Evolutionary conservation across 306 rosid species (phyloP).

Genomic region (Vachellia collinsii): DNA sequence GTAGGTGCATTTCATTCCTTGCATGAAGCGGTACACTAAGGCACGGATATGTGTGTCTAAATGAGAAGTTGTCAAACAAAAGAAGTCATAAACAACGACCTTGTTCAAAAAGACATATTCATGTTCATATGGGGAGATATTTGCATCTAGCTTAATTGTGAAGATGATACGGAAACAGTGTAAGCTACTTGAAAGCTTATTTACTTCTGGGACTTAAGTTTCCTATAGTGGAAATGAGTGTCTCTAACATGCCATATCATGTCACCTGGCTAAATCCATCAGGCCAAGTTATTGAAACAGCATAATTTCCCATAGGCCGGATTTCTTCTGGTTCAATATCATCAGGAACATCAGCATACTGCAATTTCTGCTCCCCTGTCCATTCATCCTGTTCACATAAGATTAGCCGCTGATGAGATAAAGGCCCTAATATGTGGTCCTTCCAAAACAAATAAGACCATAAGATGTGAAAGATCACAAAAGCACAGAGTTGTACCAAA

Average conservation of each 20-base stretch:
- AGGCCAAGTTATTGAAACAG: conserved; percentile 92
- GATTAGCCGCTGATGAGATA: conserved; percentile 34
- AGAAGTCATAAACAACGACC: neutral
- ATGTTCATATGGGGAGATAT: neutral
- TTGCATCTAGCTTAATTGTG: neutral
- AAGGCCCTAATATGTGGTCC: conserved; percentile 9
- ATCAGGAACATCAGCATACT: conserved; percentile 75
- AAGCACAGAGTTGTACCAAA: conserved; percentile 14
- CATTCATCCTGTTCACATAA: conserved; percentile 80
- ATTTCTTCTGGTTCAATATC: conserved; percentile 94
- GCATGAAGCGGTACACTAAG: neutral
- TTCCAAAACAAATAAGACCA: neutral
- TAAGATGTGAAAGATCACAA: conserved; percentile 7
- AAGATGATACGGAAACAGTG: neutral
- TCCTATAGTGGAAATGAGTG: neutral
- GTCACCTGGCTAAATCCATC: conserved; percentile 93
- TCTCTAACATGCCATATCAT: conserved; percentile 5
- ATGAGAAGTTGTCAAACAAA: neutral
- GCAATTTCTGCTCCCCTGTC: conserved; percentile 95
- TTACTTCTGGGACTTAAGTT: neutral
- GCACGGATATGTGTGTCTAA: neutral
- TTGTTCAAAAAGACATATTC: neutral
- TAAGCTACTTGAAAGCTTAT: neutral
- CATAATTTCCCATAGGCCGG: conserved; percentile 94
- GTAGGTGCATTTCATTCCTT: neutral